phyloP scores from a whole-genome alignment of 176 grass and related monocot genomes.

The Cocos nucifera region DNA sequence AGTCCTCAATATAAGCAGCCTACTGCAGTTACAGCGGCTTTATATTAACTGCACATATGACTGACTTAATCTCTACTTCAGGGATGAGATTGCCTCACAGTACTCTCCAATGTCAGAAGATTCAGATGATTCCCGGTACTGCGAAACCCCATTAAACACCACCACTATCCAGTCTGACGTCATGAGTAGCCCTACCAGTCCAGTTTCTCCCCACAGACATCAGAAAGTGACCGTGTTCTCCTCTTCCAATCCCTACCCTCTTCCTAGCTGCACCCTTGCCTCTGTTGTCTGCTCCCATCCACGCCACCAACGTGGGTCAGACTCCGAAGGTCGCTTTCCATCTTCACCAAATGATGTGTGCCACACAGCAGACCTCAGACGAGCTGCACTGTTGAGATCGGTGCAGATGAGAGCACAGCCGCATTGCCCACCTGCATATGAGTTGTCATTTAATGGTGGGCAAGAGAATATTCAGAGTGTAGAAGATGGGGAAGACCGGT shows the following conservation, averaged over 20 bases:
- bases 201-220: conserved; percentile 52
- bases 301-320: conserved; percentile 45
- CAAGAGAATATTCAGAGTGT: conserved; percentile 53
- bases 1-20: too few relatives aligned
- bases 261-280: conserved; percentile 53
- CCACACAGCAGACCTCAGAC: conserved; percentile 62
- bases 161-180: conserved; percentile 35
- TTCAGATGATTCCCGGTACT: conserved; percentile 71
- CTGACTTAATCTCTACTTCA: conserved; percentile 24
- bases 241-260: conserved; percentile 29
- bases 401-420: conserved; percentile 89
- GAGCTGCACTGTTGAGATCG: conserved; percentile 62
- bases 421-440: conserved; percentile 32
- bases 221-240: conserved; percentile 33
- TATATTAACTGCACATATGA: not conserved
- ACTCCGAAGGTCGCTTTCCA: conserved; percentile 79
- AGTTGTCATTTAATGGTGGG: conserved; percentile 33
- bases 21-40: too few relatives aligned
- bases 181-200: conserved; percentile 53
- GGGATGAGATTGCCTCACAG: conserved; percentile 76
- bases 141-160: conserved; percentile 46
- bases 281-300: conserved; percentile 52
- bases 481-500: conserved; percentile 30
- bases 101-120: conserved; percentile 98
- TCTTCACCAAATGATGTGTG: conserved; percentile 92